Percentiles rank a stretch among this genome's conserved stretches.
Conservation (phyloP, 2,329 filamentous ascomycete genomes). For the Ceratocystis cubensis region DNA sequence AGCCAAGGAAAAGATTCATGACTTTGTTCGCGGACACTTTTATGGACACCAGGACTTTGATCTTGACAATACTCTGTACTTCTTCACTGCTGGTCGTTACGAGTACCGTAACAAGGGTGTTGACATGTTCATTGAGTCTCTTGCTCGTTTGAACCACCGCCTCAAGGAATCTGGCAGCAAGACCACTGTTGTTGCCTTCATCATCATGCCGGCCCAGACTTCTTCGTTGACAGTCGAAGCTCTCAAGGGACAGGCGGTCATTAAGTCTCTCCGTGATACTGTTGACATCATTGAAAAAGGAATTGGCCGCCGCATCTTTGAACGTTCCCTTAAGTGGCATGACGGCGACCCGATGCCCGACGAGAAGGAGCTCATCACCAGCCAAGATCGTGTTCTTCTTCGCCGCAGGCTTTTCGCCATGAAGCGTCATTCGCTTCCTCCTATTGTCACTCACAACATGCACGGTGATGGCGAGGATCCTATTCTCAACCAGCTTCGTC, state of each 20-base stretch:
- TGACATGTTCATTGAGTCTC: slow-evolving; percentile 97
- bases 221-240: slow-evolving; percentile 90
- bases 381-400: slow-evolving; percentile 82
- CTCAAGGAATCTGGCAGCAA: slow-evolving; percentile 77
- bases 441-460: slow-evolving; percentile 99
- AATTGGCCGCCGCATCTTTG: slow-evolving; percentile 87
- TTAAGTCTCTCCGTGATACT: slow-evolving; percentile 89
- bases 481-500: slow-evolving; percentile 86
- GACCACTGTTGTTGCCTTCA: slow-evolving; percentile 89
- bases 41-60: slow-evolving; percentile 98
- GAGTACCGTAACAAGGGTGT: slow-evolving; percentile 98
- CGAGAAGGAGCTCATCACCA: slow-evolving; percentile 88
- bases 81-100: slow-evolving; percentile 94
- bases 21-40: slow-evolving; percentile 96
- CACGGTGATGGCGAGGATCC: slow-evolving; percentile 85
- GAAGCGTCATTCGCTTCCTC: slow-evolving; percentile 81
- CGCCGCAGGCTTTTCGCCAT: slow-evolving; percentile 88
- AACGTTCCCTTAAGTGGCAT: slow-evolving; percentile 88
- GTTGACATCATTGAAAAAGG: slow-evolving; percentile 85
- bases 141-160: slow-evolving; percentile 86
- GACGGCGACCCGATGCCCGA: slow-evolving; percentile 89
- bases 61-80: slow-evolving; percentile 89
- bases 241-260: slow-evolving; percentile 89
- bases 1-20: slow-evolving; percentile 94
- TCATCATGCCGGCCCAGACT: slow-evolving; percentile 97